Conservation (phyloP, 1,139 yeast species). For the Debaryomyces nepalensis region DNA sequence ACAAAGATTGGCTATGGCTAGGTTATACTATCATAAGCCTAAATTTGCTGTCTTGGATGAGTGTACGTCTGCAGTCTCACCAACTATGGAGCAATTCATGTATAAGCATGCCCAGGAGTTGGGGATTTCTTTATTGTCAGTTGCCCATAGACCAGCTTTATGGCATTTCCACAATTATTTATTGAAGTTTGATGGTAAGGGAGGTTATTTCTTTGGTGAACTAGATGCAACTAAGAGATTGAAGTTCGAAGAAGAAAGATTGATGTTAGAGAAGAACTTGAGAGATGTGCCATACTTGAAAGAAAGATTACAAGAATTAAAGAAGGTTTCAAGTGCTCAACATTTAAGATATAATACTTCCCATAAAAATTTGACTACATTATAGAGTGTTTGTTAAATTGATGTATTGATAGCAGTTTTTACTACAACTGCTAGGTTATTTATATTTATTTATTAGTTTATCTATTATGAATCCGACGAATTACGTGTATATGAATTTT, state of each 20-base stretch:
- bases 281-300: slow-evolving; percentile 70
- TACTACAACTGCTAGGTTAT: background rate
- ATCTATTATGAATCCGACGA: slow-evolving; percentile 5
- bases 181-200: slow-evolving; percentile 84
- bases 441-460: slow-evolving; percentile 6
- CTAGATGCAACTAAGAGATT: slow-evolving; percentile 73
- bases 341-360: slow-evolving; percentile 34
- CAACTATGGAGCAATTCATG: slow-evolving; percentile 90
- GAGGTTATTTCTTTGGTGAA: slow-evolving; percentile 70
- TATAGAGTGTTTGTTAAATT: background rate
- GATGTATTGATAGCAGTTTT: background rate
- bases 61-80: slow-evolving; percentile 92
- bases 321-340: slow-evolving; percentile 54
- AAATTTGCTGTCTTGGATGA: slow-evolving; percentile 94
- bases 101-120: slow-evolving; percentile 80
- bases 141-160: slow-evolving; percentile 87
- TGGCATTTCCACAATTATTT: slow-evolving; percentile 91
- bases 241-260: slow-evolving; percentile 71
- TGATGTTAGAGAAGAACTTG: slow-evolving; percentile 63
- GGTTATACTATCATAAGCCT: slow-evolving; percentile 88
- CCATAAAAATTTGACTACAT: slow-evolving; percentile 13
- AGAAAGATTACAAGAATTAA: slow-evolving; percentile 64
- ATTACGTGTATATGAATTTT: slow-evolving; percentile 2
- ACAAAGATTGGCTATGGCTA: slow-evolving; percentile 91
- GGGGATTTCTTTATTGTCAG: slow-evolving; percentile 85